Percentiles rank a stretch among this genome's conserved stretches.
These are phyloP conservation scores for Phoma sp. DNA, from an alignment of 2,329 filamentous ascomycete genomes.

Conservation along the genomic window DNA sequence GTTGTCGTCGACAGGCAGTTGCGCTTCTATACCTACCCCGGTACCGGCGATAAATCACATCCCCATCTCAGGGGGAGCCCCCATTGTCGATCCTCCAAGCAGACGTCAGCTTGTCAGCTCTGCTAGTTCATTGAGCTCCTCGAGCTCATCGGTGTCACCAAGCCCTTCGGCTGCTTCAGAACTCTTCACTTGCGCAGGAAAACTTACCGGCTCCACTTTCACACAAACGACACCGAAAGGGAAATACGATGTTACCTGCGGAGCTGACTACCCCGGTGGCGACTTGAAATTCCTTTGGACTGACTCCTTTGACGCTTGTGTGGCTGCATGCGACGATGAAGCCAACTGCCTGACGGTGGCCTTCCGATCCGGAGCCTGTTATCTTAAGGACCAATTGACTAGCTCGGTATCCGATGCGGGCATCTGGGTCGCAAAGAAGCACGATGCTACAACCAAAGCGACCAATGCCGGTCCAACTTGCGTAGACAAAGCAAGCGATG, in stretches of 20 bases:
- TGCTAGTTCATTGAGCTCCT: too few relatives aligned
- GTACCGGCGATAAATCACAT: too few relatives aligned
- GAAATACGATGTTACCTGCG: neutral
- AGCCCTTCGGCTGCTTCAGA: too few relatives aligned
- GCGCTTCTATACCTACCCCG: too few relatives aligned
- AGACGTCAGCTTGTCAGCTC: too few relatives aligned
- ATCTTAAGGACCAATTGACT: neutral
- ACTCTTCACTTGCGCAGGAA: too few relatives aligned
- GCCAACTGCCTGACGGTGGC: neutral
- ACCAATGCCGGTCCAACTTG: neutral
- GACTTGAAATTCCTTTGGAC: neutral
- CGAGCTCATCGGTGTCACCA: too few relatives aligned
- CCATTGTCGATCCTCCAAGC: too few relatives aligned
- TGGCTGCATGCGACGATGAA: neutral
- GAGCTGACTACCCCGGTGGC: neutral
- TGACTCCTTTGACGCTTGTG: neutral
- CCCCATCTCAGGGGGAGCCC: too few relatives aligned
- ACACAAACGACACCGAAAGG: neutral
- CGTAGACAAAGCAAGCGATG: neutral
- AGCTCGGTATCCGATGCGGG: neutral
- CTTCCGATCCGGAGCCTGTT: neutral
- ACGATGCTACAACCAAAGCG: neutral
- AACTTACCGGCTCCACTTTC: neutral
- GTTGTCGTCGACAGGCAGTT: neutral
- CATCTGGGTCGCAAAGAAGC: slow-evolving; percentile 8